phyloP scores from a whole-genome alignment of 2,329 filamentous ascomycete species.

The Aspergillus pseudonomiae region DNA sequence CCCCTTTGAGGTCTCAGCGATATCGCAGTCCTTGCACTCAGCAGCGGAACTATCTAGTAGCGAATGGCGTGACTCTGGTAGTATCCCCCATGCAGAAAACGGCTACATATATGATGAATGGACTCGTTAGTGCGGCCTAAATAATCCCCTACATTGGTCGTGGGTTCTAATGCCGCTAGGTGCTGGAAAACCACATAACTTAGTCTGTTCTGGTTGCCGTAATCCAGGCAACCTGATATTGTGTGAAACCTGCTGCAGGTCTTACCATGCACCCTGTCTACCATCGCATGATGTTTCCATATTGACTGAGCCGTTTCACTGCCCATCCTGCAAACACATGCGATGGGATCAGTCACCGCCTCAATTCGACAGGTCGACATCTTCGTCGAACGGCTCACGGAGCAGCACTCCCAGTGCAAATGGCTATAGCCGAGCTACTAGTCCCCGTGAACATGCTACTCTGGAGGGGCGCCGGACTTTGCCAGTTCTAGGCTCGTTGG shows the following conservation, averaged over 20 bases:
- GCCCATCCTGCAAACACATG: constrained; percentile 29
- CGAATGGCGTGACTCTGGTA: background rate
- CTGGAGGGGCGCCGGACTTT: background rate
- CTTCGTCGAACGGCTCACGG: constrained; percentile 15
- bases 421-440: background rate
- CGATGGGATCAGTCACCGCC: constrained; percentile 28
- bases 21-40: background rate
- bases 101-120: constrained; percentile 33
- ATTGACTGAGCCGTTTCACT: constrained; percentile 22
- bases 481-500: background rate
- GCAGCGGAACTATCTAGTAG: too few species aligned
- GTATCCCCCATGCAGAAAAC: constrained; percentile 23
- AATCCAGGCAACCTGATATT: constrained; percentile 29
- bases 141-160: background rate
- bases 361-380: constrained; percentile 7
- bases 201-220: constrained; percentile 33
- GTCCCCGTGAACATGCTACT: background rate
- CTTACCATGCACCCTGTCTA: constrained; percentile 33
- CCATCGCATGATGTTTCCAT: constrained; percentile 2
- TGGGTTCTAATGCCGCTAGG: constrained; percentile 21
- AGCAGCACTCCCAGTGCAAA: constrained; percentile 14
- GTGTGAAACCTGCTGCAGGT: constrained; percentile 36
- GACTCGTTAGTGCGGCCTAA: constrained; percentile 25
- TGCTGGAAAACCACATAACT: constrained; percentile 33
- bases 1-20: background rate